These are phyloP conservation scores for Saturnispora quitensis DNA, from an alignment of 805 yeast genomes.

Conservation along the genomic window DNA sequence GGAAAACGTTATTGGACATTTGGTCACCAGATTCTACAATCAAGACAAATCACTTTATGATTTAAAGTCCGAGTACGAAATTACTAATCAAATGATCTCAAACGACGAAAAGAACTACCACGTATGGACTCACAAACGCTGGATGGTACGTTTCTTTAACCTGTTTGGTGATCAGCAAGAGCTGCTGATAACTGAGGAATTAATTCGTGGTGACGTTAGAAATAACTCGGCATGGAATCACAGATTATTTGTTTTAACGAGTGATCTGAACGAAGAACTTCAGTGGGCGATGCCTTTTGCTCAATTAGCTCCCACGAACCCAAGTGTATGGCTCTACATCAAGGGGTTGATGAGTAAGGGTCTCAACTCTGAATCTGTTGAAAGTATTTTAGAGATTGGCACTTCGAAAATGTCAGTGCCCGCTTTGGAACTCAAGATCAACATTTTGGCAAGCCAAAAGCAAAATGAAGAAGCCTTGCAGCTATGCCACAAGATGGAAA, in stretches of 20 bases:
- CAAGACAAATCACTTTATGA: conserved; percentile 23
- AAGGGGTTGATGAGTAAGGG: conserved; percentile 9
- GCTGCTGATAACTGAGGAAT: conserved; percentile 36
- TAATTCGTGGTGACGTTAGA: conserved; percentile 55
- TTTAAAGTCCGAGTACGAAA: conserved; percentile 47
- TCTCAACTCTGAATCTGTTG: not conserved
- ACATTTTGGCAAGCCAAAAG: conserved; percentile 32
- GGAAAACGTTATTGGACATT: conserved; percentile 45
- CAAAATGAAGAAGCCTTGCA: conserved; percentile 29
- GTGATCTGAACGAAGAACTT: conserved; percentile 7
- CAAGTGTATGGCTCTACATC: conserved; percentile 80
- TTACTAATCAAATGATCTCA: conserved; percentile 57
- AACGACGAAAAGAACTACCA: conserved; percentile 89
- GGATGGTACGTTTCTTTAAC: conserved; percentile 58
- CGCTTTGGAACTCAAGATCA: conserved; percentile 57
- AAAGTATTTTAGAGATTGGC: not conserved
- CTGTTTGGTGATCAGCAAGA: conserved; percentile 41
- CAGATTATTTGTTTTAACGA: conserved; percentile 49
- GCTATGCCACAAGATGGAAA: conserved; percentile 44
- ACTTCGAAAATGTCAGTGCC: conserved; percentile 37
- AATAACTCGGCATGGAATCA: conserved; percentile 95
- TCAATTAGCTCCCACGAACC: conserved; percentile 61
- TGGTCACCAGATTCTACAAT: conserved; percentile 3
- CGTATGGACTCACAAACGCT: conserved; percentile 88
- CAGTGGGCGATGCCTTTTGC: not conserved